Evolutionary conservation across 2,329 filamentous ascomycete genomes (phyloP).

Genomic region (Ambrosiella xylebori): DNA sequence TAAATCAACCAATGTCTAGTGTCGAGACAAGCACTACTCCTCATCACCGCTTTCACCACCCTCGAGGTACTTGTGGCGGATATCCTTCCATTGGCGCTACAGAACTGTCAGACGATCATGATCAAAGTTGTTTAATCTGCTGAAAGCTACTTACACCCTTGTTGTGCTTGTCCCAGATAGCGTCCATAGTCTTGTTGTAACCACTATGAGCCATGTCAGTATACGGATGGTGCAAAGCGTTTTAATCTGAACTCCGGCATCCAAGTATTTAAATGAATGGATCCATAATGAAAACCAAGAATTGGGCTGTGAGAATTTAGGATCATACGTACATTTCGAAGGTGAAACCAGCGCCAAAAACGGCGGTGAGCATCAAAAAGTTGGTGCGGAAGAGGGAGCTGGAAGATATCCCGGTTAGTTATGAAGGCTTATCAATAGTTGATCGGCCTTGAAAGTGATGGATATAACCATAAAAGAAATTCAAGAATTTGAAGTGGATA

Average conservation of each 20-base stretch:
- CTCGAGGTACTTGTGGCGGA: slow-evolving; percentile 74
- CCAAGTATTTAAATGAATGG: not conserved
- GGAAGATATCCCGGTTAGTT: slow-evolving; percentile 14
- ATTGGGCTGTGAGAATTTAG: not conserved
- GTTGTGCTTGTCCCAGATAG: slow-evolving; percentile 82
- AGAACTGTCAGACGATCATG: not conserved
- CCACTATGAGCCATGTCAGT: slow-evolving; percentile 33
- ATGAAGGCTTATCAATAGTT: not conserved
- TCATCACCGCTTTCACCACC: slow-evolving; percentile 40
- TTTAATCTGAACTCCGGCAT: not conserved
- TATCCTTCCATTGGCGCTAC: slow-evolving; percentile 99
- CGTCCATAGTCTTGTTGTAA: slow-evolving; percentile 69
- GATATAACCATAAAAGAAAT: not conserved
- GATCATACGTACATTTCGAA: slow-evolving; percentile 67
- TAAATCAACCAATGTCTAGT: not conserved
- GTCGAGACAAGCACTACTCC: slow-evolving; percentile 25
- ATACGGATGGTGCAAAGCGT: not conserved
- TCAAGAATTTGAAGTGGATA: not conserved
- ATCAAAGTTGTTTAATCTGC: not conserved
- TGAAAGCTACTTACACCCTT: slow-evolving; percentile 54
- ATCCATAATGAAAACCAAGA: not conserved
- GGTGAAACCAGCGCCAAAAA: slow-evolving; percentile 76
- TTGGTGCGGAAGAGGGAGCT: slow-evolving; percentile 79
- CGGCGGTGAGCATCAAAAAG: slow-evolving; percentile 66
- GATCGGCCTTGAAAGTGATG: not conserved